phyloP scores from a whole-genome alignment of 2,329 filamentous ascomycete species.

The Incumbomyces delicatus region DNA sequence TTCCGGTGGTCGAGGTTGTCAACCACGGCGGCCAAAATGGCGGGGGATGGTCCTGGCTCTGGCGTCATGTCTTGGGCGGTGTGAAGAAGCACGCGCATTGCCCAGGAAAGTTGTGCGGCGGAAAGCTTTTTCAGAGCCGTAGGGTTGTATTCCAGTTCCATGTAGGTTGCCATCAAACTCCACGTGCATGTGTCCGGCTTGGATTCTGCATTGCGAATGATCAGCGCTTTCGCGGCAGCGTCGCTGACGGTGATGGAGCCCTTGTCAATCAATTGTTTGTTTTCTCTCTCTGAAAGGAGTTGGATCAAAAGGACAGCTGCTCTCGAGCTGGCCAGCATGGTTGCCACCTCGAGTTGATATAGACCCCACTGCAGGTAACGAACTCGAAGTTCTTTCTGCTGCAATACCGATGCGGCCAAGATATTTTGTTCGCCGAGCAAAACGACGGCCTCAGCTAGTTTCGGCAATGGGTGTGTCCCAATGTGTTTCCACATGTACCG shows the following conservation, averaged over 20 bases:
- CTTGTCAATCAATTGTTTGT: not conserved
- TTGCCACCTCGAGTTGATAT: not conserved
- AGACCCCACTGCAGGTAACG: not conserved
- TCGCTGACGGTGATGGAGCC: not conserved
- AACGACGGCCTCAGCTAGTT: not conserved
- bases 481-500: too few species aligned
- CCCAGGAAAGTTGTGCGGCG: not conserved
- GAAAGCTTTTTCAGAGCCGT: not conserved
- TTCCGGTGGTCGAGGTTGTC: not conserved
- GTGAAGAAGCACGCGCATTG: not conserved
- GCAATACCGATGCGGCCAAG: not conserved
- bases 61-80: not conserved
- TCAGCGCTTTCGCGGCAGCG: not conserved
- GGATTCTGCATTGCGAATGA: not conserved
- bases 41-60: too few species aligned
- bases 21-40: too few species aligned
- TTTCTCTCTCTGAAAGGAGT: not conserved
- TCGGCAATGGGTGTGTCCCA: too few species aligned
- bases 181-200: not conserved
- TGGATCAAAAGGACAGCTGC: not conserved
- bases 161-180: not conserved
- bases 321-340: not conserved
- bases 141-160: not conserved
- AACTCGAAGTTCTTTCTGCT: not conserved
- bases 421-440: not conserved